Evolutionary conservation across 1,139 yeast species (phyloP).

Genomic region (Yamadazyma kanchanaburiensis): DNA sequence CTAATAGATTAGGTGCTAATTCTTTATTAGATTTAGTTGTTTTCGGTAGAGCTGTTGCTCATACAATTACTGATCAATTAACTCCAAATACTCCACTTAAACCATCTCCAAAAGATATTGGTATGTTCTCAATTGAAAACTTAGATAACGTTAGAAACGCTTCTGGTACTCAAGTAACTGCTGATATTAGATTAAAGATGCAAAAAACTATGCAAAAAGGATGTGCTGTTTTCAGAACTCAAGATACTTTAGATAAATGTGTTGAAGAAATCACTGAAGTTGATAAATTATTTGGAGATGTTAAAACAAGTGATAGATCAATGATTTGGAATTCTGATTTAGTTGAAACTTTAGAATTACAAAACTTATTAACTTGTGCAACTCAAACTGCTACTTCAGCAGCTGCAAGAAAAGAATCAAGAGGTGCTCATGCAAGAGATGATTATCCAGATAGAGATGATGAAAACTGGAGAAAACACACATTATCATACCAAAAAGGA

Average conservation of each 20-base stretch:
- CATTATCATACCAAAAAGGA: conserved; percentile 83
- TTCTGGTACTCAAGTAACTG: conserved; percentile 74
- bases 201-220: conserved; percentile 96
- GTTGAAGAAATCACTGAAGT: conserved; percentile 73
- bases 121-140: conserved; percentile 85
- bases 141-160: conserved; percentile 88
- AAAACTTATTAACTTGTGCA: conserved; percentile 96
- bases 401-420: conserved; percentile 92
- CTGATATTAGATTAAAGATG: conserved; percentile 88
- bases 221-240: conserved; percentile 95
- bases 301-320: conserved; percentile 90
- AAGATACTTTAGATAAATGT: conserved; percentile 90
- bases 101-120: conserved; percentile 75
- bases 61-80: conserved; percentile 80
- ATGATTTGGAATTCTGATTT: conserved; percentile 99
- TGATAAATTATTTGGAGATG: conserved; percentile 63
- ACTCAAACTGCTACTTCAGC: conserved; percentile 94
- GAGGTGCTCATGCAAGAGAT: conserved; percentile 99
- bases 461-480: conserved; percentile 96
- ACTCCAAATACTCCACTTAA: conserved; percentile 87
- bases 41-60: conserved; percentile 97
- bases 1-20: conserved; percentile 98
- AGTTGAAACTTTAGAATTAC: conserved; percentile 94
- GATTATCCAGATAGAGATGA: conserved; percentile 97
- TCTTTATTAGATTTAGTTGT: conserved; percentile 96